Evolutionary conservation across 805 yeast species (phyloP).

Genomic region (Cyberlindnera misumaiensis): DNA sequence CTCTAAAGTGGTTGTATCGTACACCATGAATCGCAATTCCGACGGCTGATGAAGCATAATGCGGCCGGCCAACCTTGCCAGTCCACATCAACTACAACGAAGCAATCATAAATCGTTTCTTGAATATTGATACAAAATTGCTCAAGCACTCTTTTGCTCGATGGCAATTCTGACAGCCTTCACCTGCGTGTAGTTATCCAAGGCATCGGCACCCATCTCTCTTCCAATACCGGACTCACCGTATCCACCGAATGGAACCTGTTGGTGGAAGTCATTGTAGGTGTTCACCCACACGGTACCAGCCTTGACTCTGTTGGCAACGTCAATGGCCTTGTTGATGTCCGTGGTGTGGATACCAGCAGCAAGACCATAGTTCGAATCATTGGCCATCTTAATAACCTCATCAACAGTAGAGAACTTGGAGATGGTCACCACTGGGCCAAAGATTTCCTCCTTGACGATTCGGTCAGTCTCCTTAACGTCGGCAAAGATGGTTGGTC

Average conservation of each 20-base stretch:
- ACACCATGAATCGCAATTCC: too few relatives aligned
- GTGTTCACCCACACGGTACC: conserved; percentile 93
- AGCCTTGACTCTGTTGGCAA: conserved; percentile 67
- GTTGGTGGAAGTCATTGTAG: conserved; percentile 79
- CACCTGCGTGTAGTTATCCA: conserved; percentile 76
- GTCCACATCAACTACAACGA: too few relatives aligned
- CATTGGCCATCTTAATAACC: conserved; percentile 71
- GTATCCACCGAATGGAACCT: conserved; percentile 91
- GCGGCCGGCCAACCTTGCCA: too few relatives aligned
- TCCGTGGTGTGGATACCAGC: conserved; percentile 84
- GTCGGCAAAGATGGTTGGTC: conserved; percentile 71
- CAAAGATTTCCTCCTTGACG: conserved; percentile 77
- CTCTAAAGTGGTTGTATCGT: too few relatives aligned
- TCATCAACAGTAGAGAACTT: conserved; percentile 82
- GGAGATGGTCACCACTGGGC: conserved; percentile 83
- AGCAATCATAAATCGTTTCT: too few relatives aligned
- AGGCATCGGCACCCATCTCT: conserved; percentile 85
- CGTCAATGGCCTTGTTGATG: conserved; percentile 68
- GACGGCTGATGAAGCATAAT: too few relatives aligned
- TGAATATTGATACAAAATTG: too few relatives aligned
- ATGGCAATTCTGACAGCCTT: conserved; percentile 65
- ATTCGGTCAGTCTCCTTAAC: conserved; percentile 61
- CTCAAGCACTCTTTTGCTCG: conserved; percentile 13
- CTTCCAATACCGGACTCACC: conserved; percentile 90
- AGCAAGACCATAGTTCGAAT: conserved; percentile 78